Evolutionary conservation across 495 filamentous ascomycete genomes (phyloP), one percentile per base, ranked within the genome.

Genomic region (Antarctomyces pellizariae): DNA sequence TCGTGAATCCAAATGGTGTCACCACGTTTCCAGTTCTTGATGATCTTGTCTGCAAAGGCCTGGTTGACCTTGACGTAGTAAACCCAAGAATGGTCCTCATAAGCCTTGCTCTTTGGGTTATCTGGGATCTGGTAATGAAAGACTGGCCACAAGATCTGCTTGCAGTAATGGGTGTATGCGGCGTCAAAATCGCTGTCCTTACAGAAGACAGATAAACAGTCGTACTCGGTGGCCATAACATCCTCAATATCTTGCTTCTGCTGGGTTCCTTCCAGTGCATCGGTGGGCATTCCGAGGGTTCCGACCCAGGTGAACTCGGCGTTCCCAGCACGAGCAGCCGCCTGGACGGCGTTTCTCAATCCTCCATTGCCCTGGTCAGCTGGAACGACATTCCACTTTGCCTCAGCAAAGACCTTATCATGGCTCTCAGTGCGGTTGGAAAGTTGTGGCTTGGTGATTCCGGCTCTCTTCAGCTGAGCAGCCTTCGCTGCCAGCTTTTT

Each of bases 111-210:
- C 57, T 90, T 91, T 7, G 83, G 83, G 44, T 86, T 82, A 45
- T 92, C 83, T 2, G 83, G 83, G 34, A 91, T 86, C 46, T 89
- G 79, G 46, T 93, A 92, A 47, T 93, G 80, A 47, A 92, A 89
- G 18, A 91, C 79, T 4, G 75, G 76, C 75, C 75, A 82, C 12
- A 84, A 60, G 25, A 82, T 76, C 43, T 77, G 68, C 44, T 92
- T 92, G 62, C 78, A 91, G 36, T 80, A 92, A 47, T 91, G 80
- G 7, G 67, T 64, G 41, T 93, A 93, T 47, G 90, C 79, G 2
- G 82, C 79, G 39, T 90, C 75, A 24, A 90, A 79, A 42, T 91
- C 80, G 36, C 65, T 72, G 45, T 93, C 82, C 19, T 66, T 75
- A 39, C 76, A 71, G 41, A 72, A 83, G 16, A 91, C 80, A 7